Percentiles rank a stretch among this genome's conserved stretches.
Conservation (phyloP, 495 filamentous ascomycete genomes). For the Astrothelium macrocarpum region DNA sequence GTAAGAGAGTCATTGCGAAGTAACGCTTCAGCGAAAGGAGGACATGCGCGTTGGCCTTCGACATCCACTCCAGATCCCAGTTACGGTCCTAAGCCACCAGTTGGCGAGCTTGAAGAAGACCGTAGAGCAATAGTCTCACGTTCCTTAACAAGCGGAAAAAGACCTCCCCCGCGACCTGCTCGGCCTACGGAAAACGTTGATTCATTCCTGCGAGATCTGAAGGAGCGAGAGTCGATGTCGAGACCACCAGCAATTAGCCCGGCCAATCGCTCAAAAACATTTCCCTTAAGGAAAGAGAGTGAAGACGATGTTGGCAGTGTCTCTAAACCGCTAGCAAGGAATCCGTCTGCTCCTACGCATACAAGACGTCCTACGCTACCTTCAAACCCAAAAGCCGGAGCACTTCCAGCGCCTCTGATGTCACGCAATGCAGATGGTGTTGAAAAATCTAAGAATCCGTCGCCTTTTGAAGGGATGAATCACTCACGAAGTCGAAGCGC, state of each 20-base stretch:
- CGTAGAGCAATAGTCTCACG: not conserved
- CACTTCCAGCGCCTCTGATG: not conserved
- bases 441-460: not conserved
- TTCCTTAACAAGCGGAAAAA: conserved; percentile 9
- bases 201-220: conserved; percentile 24
- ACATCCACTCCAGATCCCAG: not conserved
- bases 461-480: not conserved
- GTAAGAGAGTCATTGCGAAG: conserved; percentile 19
- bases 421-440: not conserved
- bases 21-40: conserved; percentile 14
- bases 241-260: conserved; percentile 8
- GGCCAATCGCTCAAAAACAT: conserved; percentile 21
- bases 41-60: not conserved
- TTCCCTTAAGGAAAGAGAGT: conserved; percentile 24
- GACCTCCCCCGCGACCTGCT: conserved; percentile 16
- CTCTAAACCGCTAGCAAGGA: conserved; percentile 10
- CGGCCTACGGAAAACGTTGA: conserved; percentile 24
- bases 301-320: conserved; percentile 10
- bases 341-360: conserved; percentile 16
- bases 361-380: conserved; percentile 14
- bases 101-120: not conserved
- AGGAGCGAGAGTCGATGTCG: conserved; percentile 14
- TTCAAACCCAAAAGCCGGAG: not conserved
- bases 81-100: conserved; percentile 8
- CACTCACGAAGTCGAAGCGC: not conserved